phyloP scores from a whole-genome alignment of 208 protist species.

The Plasmodiophora brassicae region DNA sequence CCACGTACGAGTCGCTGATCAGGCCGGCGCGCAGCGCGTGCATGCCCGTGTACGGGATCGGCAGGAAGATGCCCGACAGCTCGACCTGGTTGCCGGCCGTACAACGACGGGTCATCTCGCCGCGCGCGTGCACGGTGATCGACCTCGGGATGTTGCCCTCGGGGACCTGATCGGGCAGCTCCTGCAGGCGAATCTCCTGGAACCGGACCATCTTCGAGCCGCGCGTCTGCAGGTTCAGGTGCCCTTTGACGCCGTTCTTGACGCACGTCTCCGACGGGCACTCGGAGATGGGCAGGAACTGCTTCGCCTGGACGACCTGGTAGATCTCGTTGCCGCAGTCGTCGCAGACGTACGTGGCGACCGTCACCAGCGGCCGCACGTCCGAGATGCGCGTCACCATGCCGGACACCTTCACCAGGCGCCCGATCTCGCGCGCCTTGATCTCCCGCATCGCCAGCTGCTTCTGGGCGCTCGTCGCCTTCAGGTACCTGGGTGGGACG shows the following conservation, averaged over 20 bases:
- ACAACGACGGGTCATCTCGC: slow-evolving; percentile 63
- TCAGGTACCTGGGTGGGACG: background rate
- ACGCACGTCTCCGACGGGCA: slow-evolving; percentile 49
- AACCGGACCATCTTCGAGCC: slow-evolving; percentile 79
- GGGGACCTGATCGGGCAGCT: slow-evolving; percentile 70
- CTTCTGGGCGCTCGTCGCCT: background rate
- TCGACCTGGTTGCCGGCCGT: slow-evolving; percentile 68
- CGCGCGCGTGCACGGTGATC: slow-evolving; percentile 66
- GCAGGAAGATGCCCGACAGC: slow-evolving; percentile 48
- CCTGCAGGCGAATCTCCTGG: slow-evolving; percentile 77
- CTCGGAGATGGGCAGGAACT: slow-evolving; percentile 63
- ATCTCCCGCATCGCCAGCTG: slow-evolving; percentile 52
- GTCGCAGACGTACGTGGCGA: slow-evolving; percentile 78
- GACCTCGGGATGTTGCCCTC: slow-evolving; percentile 73
- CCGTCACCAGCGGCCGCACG: slow-evolving; percentile 70
- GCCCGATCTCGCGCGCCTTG: slow-evolving; percentile 55
- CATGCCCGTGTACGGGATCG: slow-evolving; percentile 60
- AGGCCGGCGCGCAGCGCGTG: slow-evolving; percentile 61
- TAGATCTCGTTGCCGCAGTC: slow-evolving; percentile 70
- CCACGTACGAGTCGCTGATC: slow-evolving; percentile 71
- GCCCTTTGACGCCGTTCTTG: slow-evolving; percentile 45
- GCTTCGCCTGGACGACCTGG: slow-evolving; percentile 62
- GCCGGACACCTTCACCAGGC: slow-evolving; percentile 57
- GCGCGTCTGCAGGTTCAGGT: slow-evolving; percentile 67
- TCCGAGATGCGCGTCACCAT: slow-evolving; percentile 73